A percentile compares a stretch with the other conserved stretches of the same genome.
Conservation (phyloP, 179 eudicot genomes). For the Silene coronaria region DNA sequence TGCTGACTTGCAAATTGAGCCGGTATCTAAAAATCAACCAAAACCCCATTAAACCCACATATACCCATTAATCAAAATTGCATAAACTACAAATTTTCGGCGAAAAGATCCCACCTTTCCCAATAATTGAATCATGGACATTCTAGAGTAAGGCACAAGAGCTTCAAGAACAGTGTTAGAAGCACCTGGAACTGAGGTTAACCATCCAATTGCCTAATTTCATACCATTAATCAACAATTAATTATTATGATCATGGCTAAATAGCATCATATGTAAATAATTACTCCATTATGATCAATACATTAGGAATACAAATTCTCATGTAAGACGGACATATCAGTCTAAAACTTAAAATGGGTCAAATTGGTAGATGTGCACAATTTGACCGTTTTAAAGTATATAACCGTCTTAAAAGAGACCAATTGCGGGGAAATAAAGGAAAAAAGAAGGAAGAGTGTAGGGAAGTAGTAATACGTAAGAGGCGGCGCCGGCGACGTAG, state of each 20-base stretch:
- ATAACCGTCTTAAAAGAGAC: too few species aligned
- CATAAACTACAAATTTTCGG: neutral
- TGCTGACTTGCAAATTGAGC: slow-evolving; percentile 47
- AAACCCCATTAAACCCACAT: neutral
- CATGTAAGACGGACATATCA: too few species aligned
- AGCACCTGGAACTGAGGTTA: slow-evolving; percentile 88
- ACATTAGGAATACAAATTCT: too few species aligned
- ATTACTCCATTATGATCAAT: neutral
- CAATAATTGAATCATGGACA: slow-evolving; percentile 75
- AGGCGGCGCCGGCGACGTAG: slow-evolving; percentile 81
- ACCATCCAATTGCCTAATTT: slow-evolving; percentile 62
- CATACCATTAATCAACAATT: neutral
- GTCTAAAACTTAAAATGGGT: too few species aligned
- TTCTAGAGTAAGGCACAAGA: slow-evolving; percentile 69
- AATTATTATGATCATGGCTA: neutral
- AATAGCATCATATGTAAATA: too few species aligned
- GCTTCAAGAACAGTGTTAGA: slow-evolving; percentile 85
- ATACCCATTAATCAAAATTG: neutral
- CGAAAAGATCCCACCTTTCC: slow-evolving; percentile 51
- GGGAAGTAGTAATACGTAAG: slow-evolving; percentile 42
- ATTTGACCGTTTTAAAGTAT: too few species aligned
- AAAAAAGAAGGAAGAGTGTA: neutral
- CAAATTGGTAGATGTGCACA: too few species aligned
- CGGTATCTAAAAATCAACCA: slow-evolving; percentile 47
- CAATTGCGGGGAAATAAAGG: neutral